Percentiles rank a stretch among this genome's conserved stretches.
phyloP scores from a whole-genome alignment of 495 filamentous ascomycete species.

The Thermothielavioides terrestris region DNA sequence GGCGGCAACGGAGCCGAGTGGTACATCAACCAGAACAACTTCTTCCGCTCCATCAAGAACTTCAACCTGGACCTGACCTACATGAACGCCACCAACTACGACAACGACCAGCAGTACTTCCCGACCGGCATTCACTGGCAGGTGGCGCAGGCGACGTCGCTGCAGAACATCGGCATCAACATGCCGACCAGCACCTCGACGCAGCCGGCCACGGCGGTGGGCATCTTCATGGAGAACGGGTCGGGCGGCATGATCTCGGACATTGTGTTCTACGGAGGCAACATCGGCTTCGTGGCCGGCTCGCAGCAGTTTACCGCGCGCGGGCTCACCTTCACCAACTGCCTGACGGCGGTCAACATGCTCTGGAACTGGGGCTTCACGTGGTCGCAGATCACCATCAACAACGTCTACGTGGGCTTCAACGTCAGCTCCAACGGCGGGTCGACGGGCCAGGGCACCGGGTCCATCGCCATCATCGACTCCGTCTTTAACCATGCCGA shows the following conservation, averaged over 20 bases:
- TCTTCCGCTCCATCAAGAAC: slow-evolving; percentile 88
- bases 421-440: background rate
- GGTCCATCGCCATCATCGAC: background rate
- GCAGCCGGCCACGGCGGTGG: slow-evolving; percentile 73
- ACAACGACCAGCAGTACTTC: too few species aligned
- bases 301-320: slow-evolving; percentile 57
- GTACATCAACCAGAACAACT: slow-evolving; percentile 74
- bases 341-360: slow-evolving; percentile 77
- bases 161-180: slow-evolving; percentile 73
- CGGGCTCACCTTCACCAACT: slow-evolving; percentile 73
- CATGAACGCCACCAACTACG: too few species aligned
- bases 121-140: slow-evolving; percentile 32
- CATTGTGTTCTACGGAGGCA: slow-evolving; percentile 73
- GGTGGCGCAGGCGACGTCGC: slow-evolving; percentile 80
- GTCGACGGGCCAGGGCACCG: too few species aligned
- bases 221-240: slow-evolving; percentile 64
- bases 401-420: background rate
- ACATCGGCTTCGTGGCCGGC: slow-evolving; percentile 65
- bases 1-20: slow-evolving; percentile 44
- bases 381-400: background rate
- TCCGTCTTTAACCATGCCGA: too few species aligned
- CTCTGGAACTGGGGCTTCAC: slow-evolving; percentile 75
- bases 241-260: slow-evolving; percentile 77
- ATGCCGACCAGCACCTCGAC: too few species aligned
- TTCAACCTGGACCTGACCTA: slow-evolving; percentile 76